These are phyloP conservation scores for Hexamita inflata DNA, from an alignment of 208 protist species.

Conservation along the genomic window DNA sequence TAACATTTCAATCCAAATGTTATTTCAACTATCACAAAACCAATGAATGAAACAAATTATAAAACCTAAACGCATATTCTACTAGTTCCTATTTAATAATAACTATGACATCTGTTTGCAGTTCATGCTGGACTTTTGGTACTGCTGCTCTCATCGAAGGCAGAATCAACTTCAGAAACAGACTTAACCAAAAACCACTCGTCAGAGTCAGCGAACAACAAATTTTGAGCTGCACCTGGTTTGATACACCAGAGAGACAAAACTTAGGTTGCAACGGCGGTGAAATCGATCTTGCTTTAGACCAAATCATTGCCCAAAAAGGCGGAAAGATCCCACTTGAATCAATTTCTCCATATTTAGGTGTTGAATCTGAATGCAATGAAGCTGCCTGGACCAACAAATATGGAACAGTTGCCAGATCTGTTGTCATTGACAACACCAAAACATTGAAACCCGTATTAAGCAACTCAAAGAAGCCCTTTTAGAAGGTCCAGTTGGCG, in stretches of 20 bases:
- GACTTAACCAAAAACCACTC: neutral
- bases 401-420: neutral
- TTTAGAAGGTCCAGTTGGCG: neutral
- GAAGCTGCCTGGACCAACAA: neutral
- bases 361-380: slow-evolving; percentile 9
- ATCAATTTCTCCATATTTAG: neutral
- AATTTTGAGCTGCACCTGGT: slow-evolving; percentile 8
- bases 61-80: no score
- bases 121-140: slow-evolving; percentile 36
- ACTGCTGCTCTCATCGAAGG: slow-evolving; percentile 31
- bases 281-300: neutral
- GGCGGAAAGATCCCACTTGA: neutral
- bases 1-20: no score
- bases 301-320: neutral
- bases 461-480: neutral
- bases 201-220: neutral
- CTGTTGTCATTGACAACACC: neutral
- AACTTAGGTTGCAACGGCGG: slow-evolving; percentile 15
- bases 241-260: no score
- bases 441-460: no score
- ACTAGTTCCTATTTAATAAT: no score
- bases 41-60: no score
- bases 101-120: no score
- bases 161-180: neutral
- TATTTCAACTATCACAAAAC: no score